Evolutionary conservation across 2,329 filamentous ascomycete genomes (phyloP), one percentile per base, ranked within the genome.

Genomic region (Venturiaceae sp.): DNA sequence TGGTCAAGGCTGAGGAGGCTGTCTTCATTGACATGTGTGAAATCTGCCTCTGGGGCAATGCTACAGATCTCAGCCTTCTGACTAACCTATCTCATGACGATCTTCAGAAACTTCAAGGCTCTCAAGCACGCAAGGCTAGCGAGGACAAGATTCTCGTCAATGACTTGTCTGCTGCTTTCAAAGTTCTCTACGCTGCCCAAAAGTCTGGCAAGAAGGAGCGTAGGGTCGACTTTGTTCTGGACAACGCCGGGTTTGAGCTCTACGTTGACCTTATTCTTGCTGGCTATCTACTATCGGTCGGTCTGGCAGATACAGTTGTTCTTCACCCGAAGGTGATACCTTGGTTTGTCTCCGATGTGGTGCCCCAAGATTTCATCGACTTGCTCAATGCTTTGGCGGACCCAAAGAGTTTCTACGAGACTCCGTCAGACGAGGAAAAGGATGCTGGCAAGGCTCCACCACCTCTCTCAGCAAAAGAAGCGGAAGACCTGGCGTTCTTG

Each of bases 301-400:
- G 87, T 0, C 83, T 99, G 5, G 94, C 94, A 0, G 96, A 92
- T 0, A 84, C 84, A 26, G 80, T 99, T 14, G 85, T 97, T 21
- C 81, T 99, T 9, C 92, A 96, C 67, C 92, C 94, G 55, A 99
- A 99, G 75, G 86, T 85, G 23, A 92, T 99, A 60, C 94, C 94
- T 0, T 99, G 94, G 94, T 99, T 97, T 69, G 94, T 99, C 53
- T 96, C 91, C 0, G 94, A 99, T 67, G 94, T 97, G 3, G 74
- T 96, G 11, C 92, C 92, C 0, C 80, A 77, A 41, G 94, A 99
- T 73, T 96, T 97, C 66, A 80, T 79, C 1, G 84, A 86, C n/a
- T 81, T 97, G 2, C 82, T 99, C 55, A 84, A 82, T 62, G 89
- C 87, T 4, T 80, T 99, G n/a, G 83, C 86, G 6, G 81, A 85